Percentiles rank a stretch among this genome's conserved stretches.
Conservation (phyloP, 2,329 filamentous ascomycete genomes). For the Cladosporium oxysporum region DNA sequence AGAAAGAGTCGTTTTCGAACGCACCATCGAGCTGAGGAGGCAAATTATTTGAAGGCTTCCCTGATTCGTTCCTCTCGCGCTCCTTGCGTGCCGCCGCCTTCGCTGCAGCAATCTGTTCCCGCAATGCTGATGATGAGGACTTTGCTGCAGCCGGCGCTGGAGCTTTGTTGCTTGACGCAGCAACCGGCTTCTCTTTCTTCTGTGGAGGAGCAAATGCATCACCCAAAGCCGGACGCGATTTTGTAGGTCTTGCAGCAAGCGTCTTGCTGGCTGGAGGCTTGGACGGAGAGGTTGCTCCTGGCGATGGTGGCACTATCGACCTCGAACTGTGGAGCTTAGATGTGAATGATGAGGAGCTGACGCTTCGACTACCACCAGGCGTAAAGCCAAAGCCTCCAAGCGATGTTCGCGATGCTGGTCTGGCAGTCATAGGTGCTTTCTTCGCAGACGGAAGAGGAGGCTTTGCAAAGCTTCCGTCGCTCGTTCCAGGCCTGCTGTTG, state of each 20-base stretch:
- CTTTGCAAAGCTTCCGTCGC: conserved; percentile 41
- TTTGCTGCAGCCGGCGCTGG: conserved; percentile 10
- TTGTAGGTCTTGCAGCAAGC: conserved; percentile 35
- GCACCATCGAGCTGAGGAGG: conserved; percentile 26
- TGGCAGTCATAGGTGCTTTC: conserved; percentile 37
- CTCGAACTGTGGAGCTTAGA: conserved; percentile 28
- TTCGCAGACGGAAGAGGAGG: conserved; percentile 39
- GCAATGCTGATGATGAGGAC: conserved; percentile 73
- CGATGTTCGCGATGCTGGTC: conserved; percentile 32
- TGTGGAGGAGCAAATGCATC: conserved; percentile 35
- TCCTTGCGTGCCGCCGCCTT: conserved; percentile 66
- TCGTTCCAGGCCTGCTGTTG: conserved; percentile 52
- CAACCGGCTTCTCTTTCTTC: conserved; percentile 26
- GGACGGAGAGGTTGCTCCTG: conserved; percentile 12
- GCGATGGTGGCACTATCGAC: conserved; percentile 3
- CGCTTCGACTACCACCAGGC: conserved; percentile 28
- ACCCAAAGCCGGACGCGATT: conserved; percentile 35
- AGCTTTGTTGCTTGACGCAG: not conserved
- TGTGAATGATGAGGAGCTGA: conserved; percentile 29
- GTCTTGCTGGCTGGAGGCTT: conserved; percentile 41
- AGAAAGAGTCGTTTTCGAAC: conserved; percentile 62
- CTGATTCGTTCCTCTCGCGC: conserved; percentile 36
- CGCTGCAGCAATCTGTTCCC: conserved; percentile 90
- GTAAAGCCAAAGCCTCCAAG: conserved; percentile 31
- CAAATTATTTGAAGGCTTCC: conserved; percentile 14